Evolutionary conservation across 2,329 filamentous ascomycete genomes (phyloP).

Genomic region (Aspergillus sp.): DNA sequence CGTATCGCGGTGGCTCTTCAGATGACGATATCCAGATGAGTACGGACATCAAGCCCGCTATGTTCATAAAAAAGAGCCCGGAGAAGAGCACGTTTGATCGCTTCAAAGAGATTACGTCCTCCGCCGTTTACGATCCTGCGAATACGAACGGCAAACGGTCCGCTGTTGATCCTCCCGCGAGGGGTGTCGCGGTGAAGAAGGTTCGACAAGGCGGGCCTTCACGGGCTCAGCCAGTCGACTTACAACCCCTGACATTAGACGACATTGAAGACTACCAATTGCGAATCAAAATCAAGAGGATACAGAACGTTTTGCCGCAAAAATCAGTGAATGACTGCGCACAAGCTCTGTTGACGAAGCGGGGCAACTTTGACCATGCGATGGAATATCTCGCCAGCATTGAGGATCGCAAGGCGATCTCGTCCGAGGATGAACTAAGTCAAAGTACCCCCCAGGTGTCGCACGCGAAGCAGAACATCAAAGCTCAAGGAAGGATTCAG

Average conservation of each 20-base stretch:
- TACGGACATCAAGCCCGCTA: constrained; percentile 65
- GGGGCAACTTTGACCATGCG: constrained; percentile 61
- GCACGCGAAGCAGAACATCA: constrained; percentile 58
- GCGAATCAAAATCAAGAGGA: constrained; percentile 56
- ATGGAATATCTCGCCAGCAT: constrained; percentile 51
- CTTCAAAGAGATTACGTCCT: constrained; percentile 51
- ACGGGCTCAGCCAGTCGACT: constrained; percentile 51
- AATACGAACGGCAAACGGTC: constrained; percentile 42
- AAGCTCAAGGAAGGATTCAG: constrained; percentile 60
- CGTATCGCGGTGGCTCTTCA: constrained; percentile 66
- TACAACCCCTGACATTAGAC: constrained; percentile 49
- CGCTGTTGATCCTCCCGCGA: constrained; percentile 47
- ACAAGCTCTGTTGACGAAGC: constrained; percentile 55
- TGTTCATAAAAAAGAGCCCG: constrained; percentile 53
- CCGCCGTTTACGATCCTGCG: constrained; percentile 48
- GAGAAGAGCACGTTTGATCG: constrained; percentile 45
- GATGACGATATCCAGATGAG: constrained; percentile 59
- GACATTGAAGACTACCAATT: constrained; percentile 57
- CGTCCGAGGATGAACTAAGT: constrained; percentile 49
- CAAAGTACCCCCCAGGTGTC: constrained; percentile 25
- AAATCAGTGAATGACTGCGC: constrained; percentile 54
- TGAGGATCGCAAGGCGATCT: constrained; percentile 38
- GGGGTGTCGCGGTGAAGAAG: constrained; percentile 44
- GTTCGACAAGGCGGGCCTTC: constrained; percentile 48
- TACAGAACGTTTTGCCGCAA: constrained; percentile 54